A percentile compares a stretch with the other conserved stretches of the same genome.
Evolutionary conservation across 2,329 filamentous ascomycete genomes (phyloP).

Genomic region (Ascochyta pisi): DNA sequence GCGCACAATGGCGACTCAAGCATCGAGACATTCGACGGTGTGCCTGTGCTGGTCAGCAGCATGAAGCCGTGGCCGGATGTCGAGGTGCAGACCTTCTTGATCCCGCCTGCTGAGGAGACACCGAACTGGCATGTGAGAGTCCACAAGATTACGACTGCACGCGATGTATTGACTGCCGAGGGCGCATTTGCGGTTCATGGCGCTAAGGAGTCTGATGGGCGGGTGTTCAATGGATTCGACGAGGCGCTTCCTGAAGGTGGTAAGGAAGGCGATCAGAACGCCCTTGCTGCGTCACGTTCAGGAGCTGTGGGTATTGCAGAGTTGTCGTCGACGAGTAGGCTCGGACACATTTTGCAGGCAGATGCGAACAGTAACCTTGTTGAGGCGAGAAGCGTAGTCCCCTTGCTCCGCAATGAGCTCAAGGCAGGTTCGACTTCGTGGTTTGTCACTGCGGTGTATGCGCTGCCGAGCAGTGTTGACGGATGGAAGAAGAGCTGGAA

Average conservation of each 20-base stretch:
- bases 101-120: constrained; percentile 65
- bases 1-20: constrained; percentile 67
- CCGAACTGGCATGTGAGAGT: constrained; percentile 72
- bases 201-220: constrained; percentile 64
- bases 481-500: constrained; percentile 55
- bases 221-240: constrained; percentile 57
- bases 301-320: constrained; percentile 61
- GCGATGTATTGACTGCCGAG: constrained; percentile 74
- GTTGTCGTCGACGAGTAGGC: constrained; percentile 51
- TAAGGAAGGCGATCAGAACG: constrained; percentile 36
- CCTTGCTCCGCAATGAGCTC: constrained; percentile 70
- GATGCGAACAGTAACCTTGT: constrained; percentile 82
- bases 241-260: constrained; percentile 52
- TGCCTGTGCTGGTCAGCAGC: constrained; percentile 68
- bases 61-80: constrained; percentile 78
- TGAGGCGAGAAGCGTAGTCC: constrained; percentile 74
- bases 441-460: constrained; percentile 76
- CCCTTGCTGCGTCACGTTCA: constrained; percentile 56
- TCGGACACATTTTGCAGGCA: constrained; percentile 72
- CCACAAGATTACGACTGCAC: constrained; percentile 66
- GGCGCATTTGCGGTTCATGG: constrained; percentile 75
- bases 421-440: constrained; percentile 64
- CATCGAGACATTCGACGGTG: constrained; percentile 63
- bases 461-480: constrained; percentile 65
- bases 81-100: constrained; percentile 67